Evolutionary conservation across 805 yeast genomes (phyloP).

Genomic region (Spencermartinsiella europaea): DNA sequence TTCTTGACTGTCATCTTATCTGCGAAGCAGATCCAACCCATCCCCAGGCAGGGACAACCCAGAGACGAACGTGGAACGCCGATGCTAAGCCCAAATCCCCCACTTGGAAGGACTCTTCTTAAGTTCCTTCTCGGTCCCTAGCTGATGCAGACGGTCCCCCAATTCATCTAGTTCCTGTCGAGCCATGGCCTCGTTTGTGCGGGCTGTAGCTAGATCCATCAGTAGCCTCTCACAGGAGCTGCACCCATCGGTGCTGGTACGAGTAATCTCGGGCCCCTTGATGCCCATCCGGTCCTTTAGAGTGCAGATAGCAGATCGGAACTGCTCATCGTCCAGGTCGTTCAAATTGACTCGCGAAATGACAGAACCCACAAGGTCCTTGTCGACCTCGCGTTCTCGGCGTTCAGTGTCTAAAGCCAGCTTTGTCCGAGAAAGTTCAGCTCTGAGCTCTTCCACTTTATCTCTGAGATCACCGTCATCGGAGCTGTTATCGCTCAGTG

Average conservation of each 20-base stretch:
- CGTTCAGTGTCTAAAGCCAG: slow-evolving; percentile 17
- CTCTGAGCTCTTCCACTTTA: slow-evolving; percentile 3
- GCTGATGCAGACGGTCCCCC: slow-evolving; percentile 13
- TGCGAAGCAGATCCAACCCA: no score
- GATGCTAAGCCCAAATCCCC: slow-evolving; percentile 3
- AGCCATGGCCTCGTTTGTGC: slow-evolving; percentile 28
- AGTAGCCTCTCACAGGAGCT: slow-evolving; percentile 25
- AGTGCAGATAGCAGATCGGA: neutral
- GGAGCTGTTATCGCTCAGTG: neutral
- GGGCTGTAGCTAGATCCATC: slow-evolving; percentile 28
- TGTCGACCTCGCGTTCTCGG: slow-evolving; percentile 12
- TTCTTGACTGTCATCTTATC: no score
- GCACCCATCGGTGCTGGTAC: slow-evolving; percentile 11
- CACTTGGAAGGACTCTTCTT: slow-evolving; percentile 1
- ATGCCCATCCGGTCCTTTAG: slow-evolving; percentile 2
- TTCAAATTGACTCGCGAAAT: neutral
- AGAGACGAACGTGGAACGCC: no score
- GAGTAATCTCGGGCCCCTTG: neutral
- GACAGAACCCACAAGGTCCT: slow-evolving; percentile 2
- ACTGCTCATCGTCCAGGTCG: neutral
- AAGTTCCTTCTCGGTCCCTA: neutral
- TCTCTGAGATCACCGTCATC: neutral
- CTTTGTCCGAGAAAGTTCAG: slow-evolving; percentile 4
- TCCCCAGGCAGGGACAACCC: no score
- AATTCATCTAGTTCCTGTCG: slow-evolving; percentile 28